Evolutionary conservation across 2,329 filamentous ascomycete genomes (phyloP).

Genomic region (Dactylonectria estremocensis): DNA sequence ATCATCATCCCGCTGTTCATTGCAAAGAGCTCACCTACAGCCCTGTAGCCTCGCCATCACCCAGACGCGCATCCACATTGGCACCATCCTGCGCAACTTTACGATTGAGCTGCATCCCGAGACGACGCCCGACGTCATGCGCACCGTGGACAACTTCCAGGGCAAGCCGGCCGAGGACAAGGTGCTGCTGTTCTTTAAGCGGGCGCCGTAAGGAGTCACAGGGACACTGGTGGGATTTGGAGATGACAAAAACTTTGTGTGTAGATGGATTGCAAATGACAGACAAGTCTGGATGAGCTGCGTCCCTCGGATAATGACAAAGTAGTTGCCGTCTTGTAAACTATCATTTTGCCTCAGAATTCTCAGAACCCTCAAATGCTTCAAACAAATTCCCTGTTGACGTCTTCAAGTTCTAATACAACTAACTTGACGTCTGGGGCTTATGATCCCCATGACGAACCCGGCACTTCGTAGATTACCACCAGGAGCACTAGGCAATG

Average conservation of each 20-base stretch:
- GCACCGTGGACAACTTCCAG: neutral
- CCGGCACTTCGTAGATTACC: neutral
- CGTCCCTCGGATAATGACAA: neutral
- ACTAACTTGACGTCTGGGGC: neutral
- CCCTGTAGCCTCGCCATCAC: neutral
- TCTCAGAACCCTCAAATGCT: neutral
- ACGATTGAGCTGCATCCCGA: neutral
- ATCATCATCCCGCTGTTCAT: neutral
- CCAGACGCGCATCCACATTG: neutral
- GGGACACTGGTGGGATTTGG: neutral
- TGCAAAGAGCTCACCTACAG: neutral
- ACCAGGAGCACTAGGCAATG: neutral
- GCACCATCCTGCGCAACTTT: neutral
- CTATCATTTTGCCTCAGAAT: too few relatives aligned
- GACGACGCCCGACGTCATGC: neutral
- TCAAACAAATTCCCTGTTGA: neutral
- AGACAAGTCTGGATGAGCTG: neutral
- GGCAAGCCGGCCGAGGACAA: neutral
- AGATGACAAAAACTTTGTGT: neutral
- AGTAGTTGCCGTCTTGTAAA: too few relatives aligned
- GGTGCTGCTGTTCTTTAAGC: neutral
- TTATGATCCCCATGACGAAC: neutral
- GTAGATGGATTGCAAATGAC: neutral
- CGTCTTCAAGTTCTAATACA: neutral
- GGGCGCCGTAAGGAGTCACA: neutral